Percentiles rank a stretch among this genome's conserved stretches.
These are phyloP conservation scores for Marchantia paleacea DNA, from an alignment of 225 moss, liverwort and hornwort genomes.

Conservation along the genomic window DNA sequence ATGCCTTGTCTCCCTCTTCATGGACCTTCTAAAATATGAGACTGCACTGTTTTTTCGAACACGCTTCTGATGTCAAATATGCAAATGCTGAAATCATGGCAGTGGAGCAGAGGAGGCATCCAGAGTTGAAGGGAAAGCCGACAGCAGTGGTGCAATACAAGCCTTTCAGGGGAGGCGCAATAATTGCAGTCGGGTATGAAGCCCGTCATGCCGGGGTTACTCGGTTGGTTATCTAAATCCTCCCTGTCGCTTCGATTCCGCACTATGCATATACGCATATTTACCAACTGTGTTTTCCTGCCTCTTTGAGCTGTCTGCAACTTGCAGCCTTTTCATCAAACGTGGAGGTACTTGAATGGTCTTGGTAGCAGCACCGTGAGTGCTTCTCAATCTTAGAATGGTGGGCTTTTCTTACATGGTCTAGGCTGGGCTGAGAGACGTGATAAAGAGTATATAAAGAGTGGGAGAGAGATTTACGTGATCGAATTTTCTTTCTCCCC, in stretches of 20 bases:
- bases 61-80: background rate
- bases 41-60: too few species aligned
- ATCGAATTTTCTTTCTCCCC: conserved; percentile 2
- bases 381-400: background rate
- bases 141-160: conserved; percentile 90
- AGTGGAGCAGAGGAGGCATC: conserved; percentile 88
- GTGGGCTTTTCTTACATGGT: too few species aligned
- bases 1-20: background rate
- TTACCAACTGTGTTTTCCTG: too few species aligned
- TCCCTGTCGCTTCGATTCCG: too few species aligned
- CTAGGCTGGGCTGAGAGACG: background rate
- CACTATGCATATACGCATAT: too few species aligned
- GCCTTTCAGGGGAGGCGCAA: conserved; percentile 87
- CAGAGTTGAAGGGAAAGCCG: conserved; percentile 85
- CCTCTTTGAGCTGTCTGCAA: background rate
- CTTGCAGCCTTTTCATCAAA: background rate
- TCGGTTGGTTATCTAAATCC: conserved; percentile 31
- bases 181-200: conserved; percentile 94
- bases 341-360: background rate
- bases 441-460: too few species aligned
- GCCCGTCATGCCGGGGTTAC: conserved; percentile 73
- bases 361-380: background rate
- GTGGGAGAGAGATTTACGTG: background rate
- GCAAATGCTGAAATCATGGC: conserved; percentile 1
- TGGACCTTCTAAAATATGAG: too few species aligned